These are phyloP conservation scores for Hyaloperonospora arabidopsidis DNA, from an alignment of 352 stramenopile genomes.

Conservation along the genomic window DNA sequence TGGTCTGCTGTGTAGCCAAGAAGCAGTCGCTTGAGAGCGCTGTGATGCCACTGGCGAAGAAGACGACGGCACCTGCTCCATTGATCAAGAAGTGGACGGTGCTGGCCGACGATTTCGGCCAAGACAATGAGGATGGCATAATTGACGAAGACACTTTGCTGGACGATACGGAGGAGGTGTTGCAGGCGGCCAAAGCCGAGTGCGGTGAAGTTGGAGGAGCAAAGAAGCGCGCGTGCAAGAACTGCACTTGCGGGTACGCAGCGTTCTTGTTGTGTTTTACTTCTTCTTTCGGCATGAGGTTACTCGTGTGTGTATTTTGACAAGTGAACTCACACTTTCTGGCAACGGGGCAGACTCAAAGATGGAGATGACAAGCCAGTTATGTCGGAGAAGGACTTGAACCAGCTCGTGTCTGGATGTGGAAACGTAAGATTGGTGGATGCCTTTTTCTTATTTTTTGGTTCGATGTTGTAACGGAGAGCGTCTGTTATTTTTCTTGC, in stretches of 20 bases:
- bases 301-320: too few relatives aligned
- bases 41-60: constrained; percentile 47
- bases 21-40: constrained; percentile 58
- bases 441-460: too few relatives aligned
- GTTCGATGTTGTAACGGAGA: too few relatives aligned
- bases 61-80: constrained; percentile 20
- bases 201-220: constrained; percentile 65
- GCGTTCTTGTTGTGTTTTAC: not conserved
- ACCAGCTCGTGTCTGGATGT: constrained; percentile 73
- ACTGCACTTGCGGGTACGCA: constrained; percentile 92
- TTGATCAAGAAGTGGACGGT: constrained; percentile 64
- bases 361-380: constrained; percentile 64
- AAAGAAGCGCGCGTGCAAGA: constrained; percentile 92
- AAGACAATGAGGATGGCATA: constrained; percentile 57
- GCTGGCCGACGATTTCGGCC: constrained; percentile 52
- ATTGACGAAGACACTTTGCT: constrained; percentile 82
- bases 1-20: constrained; percentile 44
- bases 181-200: constrained; percentile 59
- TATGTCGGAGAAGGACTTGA: constrained; percentile 64
- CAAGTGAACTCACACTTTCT: not conserved
- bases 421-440: constrained; percentile 51
- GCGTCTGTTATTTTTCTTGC: constrained; percentile 3
- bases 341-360: constrained; percentile 38
- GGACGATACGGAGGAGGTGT: constrained; percentile 77
- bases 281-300: too few relatives aligned